Conservation (phyloP, 495 filamentous ascomycete genomes). For the Penicillium argentinense region DNA sequence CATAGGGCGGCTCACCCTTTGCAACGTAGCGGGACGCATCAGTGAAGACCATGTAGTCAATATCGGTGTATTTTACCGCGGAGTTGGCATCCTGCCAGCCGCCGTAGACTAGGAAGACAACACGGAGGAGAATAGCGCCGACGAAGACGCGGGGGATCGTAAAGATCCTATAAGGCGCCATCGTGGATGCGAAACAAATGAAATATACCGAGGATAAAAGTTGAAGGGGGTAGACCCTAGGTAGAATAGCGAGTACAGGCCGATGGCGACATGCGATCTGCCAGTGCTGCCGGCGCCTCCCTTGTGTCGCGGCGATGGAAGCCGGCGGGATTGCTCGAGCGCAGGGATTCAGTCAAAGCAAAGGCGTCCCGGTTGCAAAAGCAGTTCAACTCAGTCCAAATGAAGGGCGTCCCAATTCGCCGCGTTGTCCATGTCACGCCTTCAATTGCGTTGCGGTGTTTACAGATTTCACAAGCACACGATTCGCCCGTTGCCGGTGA, state of each 20-base stretch:
- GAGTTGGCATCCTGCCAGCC: constrained; percentile 88
- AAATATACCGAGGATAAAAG: background rate
- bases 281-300: no score
- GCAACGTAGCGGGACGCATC: constrained; percentile 81
- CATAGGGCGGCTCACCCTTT: constrained; percentile 69
- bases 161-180: constrained; percentile 37
- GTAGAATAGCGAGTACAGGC: no score
- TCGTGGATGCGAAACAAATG: constrained; percentile 4
- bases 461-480: constrained; percentile 8
- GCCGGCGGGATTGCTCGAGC: no score
- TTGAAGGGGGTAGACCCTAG: no score
- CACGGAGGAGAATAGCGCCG: constrained; percentile 65
- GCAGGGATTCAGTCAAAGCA: no score
- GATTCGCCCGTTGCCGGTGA: background rate
- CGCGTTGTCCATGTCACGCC: no score
- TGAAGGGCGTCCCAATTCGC: no score
- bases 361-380: no score
- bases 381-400: no score
- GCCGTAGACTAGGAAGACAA: constrained; percentile 77
- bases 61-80: constrained; percentile 94
- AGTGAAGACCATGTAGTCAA: constrained; percentile 99
- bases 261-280: no score
- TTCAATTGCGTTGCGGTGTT: constrained; percentile 8
- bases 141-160: constrained; percentile 60
- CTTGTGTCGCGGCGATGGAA: no score